Conservation (phyloP, 73 alveolate genomes). For the Paramecium sonneborni region DNA sequence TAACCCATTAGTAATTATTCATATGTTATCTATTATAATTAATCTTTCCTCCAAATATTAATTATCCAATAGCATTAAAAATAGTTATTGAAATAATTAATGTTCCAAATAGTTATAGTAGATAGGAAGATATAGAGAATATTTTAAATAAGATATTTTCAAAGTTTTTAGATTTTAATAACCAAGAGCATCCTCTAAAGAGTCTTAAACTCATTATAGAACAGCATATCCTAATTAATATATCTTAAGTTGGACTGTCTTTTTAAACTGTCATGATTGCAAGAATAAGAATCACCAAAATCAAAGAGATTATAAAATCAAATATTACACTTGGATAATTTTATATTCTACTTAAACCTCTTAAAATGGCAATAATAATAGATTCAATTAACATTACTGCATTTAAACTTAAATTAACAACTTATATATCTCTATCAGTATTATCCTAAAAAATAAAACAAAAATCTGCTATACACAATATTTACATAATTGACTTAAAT, state of each 20-base stretch:
- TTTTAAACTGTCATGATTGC: background rate
- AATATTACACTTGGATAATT: background rate
- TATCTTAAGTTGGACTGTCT: background rate
- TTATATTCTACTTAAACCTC: background rate
- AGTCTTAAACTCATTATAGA: background rate
- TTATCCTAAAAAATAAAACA: background rate
- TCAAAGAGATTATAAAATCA: background rate
- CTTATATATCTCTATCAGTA: background rate
- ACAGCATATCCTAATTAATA: background rate
- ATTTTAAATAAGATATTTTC: background rate
- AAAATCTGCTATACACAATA: background rate
- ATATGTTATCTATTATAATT: background rate
- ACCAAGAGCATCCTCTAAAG: background rate
- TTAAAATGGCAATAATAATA: background rate
- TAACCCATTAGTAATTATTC: background rate
- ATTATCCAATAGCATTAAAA: background rate
- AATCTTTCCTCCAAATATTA: conserved; percentile 32
- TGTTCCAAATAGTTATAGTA: background rate
- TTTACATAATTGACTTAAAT: background rate
- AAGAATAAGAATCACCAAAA: background rate
- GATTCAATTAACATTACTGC: background rate
- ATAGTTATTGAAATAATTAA: background rate
- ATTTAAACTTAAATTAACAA: background rate
- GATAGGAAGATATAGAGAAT: background rate
- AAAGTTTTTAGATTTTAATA: conserved; percentile 6